Percentiles rank a stretch among this genome's conserved stretches.
phyloP scores from a whole-genome alignment of 2,329 filamentous ascomycete species.

The Fusarium circinatum region DNA sequence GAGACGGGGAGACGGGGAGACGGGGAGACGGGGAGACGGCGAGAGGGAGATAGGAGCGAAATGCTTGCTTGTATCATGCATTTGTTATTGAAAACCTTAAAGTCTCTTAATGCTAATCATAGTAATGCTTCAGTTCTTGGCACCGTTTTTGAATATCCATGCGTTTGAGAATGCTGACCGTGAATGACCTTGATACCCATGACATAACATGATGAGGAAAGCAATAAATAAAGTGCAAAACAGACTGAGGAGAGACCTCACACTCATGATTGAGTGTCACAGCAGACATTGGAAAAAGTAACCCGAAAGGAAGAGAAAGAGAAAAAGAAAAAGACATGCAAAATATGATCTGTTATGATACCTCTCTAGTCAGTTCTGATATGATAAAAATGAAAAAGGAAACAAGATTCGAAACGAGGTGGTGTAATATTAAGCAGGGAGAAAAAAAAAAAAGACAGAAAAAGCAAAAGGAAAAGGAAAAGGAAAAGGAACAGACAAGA shows the following conservation, averaged over 20 bases:
- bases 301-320: background rate
- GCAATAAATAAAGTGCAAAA: conserved; percentile 8
- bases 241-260: background rate
- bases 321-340: background rate
- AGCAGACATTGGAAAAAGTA: background rate
- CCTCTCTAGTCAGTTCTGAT: background rate
- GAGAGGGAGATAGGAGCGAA: background rate
- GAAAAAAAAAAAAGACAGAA: background rate
- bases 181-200: conserved; percentile 8
- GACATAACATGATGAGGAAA: background rate
- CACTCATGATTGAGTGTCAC: background rate
- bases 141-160: conserved; percentile 6
- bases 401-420: background rate
- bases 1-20: background rate
- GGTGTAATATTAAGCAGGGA: background rate
- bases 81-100: background rate
- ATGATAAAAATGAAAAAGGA: background rate
- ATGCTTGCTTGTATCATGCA: conserved; percentile 12
- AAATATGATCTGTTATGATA: conserved; percentile 13
- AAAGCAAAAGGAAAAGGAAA: background rate
- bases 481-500: conserved; percentile 1
- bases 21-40: background rate
- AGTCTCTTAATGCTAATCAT: background rate
- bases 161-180: conserved; percentile 27
- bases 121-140: background rate